Evolutionary conservation across 768 basidiomycete genomes (phyloP).

Genomic region (Xerocomus potaroensis): DNA sequence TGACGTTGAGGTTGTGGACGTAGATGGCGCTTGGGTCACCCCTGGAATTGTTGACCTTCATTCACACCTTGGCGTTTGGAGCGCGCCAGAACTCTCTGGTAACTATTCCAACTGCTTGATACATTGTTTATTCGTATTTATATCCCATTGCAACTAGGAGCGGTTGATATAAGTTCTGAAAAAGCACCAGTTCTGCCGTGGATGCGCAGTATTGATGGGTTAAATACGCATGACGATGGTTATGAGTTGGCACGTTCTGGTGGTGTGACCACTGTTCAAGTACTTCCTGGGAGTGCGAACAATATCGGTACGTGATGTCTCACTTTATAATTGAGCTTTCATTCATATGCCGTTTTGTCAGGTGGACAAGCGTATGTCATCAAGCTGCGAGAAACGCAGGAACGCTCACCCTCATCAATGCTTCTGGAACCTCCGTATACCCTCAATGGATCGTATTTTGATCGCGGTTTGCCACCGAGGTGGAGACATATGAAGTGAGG

Average conservation of each 20-base stretch:
- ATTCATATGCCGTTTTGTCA: constrained; percentile 10
- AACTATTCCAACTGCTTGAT: too few species aligned
- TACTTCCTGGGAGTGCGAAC: constrained; percentile 44
- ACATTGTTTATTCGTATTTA: too few species aligned
- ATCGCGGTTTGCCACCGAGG: constrained; percentile 17
- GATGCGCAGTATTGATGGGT: constrained; percentile 43
- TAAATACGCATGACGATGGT: constrained; percentile 43
- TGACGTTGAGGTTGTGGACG: constrained; percentile 49
- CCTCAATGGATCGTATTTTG: constrained; percentile 26
- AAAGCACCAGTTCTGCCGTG: constrained; percentile 63
- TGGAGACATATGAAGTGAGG: constrained; percentile 31
- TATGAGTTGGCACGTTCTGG: constrained; percentile 40
- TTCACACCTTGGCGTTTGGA: constrained; percentile 43
- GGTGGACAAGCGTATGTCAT: constrained; percentile 51
- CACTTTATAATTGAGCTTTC: too few species aligned
- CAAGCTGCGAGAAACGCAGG: constrained; percentile 45
- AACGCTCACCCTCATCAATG: constrained; percentile 44
- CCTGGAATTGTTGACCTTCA: constrained; percentile 61
- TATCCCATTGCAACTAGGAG: too few species aligned
- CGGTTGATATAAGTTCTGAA: constrained; percentile 53
- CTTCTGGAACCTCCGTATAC: constrained; percentile 48
- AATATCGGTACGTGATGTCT: constrained; percentile 23
- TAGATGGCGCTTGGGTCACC: constrained; percentile 70
- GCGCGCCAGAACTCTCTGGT: too few species aligned
- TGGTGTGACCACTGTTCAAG: constrained; percentile 44